Percentiles rank a stretch among this genome's conserved stretches.
phyloP scores from a whole-genome alignment of 768 basidiomycete genomes.

The Calocybe indica region DNA sequence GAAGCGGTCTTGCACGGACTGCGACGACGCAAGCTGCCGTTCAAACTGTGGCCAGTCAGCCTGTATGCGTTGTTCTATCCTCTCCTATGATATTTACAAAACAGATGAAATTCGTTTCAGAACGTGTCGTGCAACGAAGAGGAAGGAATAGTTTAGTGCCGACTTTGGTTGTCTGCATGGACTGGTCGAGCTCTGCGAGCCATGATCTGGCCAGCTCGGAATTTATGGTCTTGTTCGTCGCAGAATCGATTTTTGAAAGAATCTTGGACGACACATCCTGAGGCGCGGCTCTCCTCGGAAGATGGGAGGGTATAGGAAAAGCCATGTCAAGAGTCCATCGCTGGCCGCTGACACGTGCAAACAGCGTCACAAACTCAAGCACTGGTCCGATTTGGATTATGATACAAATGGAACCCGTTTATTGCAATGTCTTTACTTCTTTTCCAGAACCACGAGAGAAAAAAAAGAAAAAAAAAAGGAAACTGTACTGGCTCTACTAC shows the following conservation, averaged over 20 bases:
- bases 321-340: constrained; percentile 43
- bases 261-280: constrained; percentile 69
- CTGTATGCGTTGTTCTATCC: constrained; percentile 70
- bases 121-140: no score
- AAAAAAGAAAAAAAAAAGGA: constrained; percentile 2
- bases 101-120: constrained; percentile 2
- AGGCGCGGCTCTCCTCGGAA: constrained; percentile 55
- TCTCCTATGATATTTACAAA: constrained; percentile 35
- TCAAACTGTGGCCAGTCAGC: constrained; percentile 59
- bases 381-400: constrained; percentile 2
- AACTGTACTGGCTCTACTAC: no score
- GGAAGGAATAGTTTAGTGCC: constrained; percentile 5
- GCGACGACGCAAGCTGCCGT: constrained; percentile 54
- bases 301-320: constrained; percentile 65
- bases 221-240: constrained; percentile 50
- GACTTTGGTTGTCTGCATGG: constrained; percentile 71
- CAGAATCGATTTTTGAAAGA: constrained; percentile 63
- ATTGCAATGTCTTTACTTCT: constrained; percentile 5
- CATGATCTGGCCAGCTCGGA: constrained; percentile 61
- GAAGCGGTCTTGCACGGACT: constrained; percentile 57
- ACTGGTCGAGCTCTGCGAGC: constrained; percentile 66
- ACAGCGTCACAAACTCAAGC: background rate
- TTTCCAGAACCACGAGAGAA: background rate
- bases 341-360: background rate
- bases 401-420: background rate